Conservation (phyloP, 1,284 basidiomycete species). For the Xerocomus cyaneibrunnescens region DNA sequence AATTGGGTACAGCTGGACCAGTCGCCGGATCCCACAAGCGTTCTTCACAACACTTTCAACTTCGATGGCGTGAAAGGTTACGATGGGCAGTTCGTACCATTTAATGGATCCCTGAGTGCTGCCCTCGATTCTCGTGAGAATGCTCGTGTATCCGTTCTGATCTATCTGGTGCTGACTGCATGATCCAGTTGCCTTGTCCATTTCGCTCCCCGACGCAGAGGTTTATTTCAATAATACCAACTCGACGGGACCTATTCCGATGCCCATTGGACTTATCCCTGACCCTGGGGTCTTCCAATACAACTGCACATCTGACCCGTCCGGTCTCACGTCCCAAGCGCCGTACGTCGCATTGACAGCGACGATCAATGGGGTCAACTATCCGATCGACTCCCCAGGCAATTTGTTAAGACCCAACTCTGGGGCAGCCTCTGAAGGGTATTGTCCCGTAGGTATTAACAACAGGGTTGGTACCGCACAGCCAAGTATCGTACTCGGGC, state of each 20-base stretch:
- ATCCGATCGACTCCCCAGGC: slow-evolving; percentile 27
- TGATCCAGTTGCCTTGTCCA: slow-evolving; percentile 14
- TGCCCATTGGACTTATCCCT: slow-evolving; percentile 4
- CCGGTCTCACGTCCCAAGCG: slow-evolving; percentile 1
- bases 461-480: slow-evolving; percentile 11
- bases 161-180: background rate
- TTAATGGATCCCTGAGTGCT: slow-evolving; percentile 15
- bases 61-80: slow-evolving; percentile 36
- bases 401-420: slow-evolving; percentile 23
- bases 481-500: slow-evolving; percentile 20
- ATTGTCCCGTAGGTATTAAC: slow-evolving; percentile 28
- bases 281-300: slow-evolving; percentile 13
- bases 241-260: slow-evolving; percentile 27
- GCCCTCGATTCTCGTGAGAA: slow-evolving; percentile 27
- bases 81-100: slow-evolving; percentile 29
- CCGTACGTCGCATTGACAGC: slow-evolving; percentile 29
- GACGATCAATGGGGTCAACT: slow-evolving; percentile 35
- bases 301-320: slow-evolving; percentile 15
- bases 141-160: background rate
- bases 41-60: slow-evolving; percentile 22
- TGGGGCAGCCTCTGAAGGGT: background rate
- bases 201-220: slow-evolving; percentile 21
- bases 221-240: slow-evolving; percentile 18
- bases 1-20: slow-evolving; percentile 32
- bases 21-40: slow-evolving; percentile 15